Percentiles rank a stretch among this genome's conserved stretches.
Conservation (phyloP, 2,329 filamentous ascomycete species). For the Scedosporium apiospermum region DNA sequence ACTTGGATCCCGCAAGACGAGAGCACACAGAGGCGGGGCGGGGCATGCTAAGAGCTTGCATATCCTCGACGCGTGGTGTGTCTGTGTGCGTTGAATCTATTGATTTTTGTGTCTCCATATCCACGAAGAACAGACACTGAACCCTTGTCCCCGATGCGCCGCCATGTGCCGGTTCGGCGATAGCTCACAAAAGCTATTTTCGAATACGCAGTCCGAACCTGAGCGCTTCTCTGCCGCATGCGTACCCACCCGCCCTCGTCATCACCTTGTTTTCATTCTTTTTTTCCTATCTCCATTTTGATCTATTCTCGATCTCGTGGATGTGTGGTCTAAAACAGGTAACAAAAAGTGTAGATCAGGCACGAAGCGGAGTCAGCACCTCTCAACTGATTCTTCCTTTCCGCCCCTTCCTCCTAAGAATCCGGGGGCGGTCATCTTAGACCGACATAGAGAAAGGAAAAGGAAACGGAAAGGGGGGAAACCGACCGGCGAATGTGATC, state of each 20-base stretch:
- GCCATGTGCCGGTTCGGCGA: too few species aligned
- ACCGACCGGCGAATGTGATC: neutral
- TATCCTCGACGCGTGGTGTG: neutral
- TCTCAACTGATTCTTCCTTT: neutral
- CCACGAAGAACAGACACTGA: neutral
- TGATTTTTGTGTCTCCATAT: conserved; percentile 3
- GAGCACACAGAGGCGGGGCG: neutral
- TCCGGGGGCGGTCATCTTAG: neutral
- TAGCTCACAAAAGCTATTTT: too few species aligned
- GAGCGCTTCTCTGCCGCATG: neutral
- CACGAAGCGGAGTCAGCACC: neutral
- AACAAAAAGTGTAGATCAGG: neutral
- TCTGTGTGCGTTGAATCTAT: neutral
- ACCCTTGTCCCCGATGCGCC: neutral
- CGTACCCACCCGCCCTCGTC: neutral
- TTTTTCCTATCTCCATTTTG: neutral
- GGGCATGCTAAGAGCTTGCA: neutral
- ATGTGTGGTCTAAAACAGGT: neutral
- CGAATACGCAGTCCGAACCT: neutral
- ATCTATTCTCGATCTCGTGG: neutral
- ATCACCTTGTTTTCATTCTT: too few species aligned
- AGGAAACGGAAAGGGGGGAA: neutral
- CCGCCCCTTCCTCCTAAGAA: neutral
- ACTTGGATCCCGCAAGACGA: neutral
- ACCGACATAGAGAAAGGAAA: neutral